Base-by-base conservation (phyloP, 163 green algal species). In the Trebouxiophyceae sp. region DNA sequence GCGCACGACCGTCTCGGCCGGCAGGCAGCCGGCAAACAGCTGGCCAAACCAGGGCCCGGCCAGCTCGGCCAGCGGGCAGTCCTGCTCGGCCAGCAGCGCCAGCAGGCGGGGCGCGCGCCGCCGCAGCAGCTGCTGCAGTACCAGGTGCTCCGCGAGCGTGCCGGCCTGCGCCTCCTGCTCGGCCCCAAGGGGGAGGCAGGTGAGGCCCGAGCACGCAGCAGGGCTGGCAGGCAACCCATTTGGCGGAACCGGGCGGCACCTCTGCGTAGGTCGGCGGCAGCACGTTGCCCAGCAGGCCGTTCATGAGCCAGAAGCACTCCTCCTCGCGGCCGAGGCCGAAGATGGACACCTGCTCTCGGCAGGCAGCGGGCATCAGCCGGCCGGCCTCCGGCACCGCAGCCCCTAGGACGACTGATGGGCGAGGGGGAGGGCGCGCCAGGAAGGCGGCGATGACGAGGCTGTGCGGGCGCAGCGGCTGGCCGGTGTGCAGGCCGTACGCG, bases 11-110 rank as follows among this genome's bases (percentile, higher is more conserved):
- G 82, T 91, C 77, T 93, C 47, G 0, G 80, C 66, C 0, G 86
- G 86, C 61, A 93, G 62, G 4, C 70, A 73, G 26, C 72, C 81
- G 28, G 56, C 72, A 65, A 85, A 93, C 24, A 91, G 78, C 68
- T 77, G 81, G 26, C 85, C 63, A 71, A 89, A 89, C 83, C 83
- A 87, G 65, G 75, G 58, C 23, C n/a, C 33, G 4, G 61, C 72
- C 6, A 82, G 34, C 3, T 60, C 29, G 1, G 59, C 59, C 45
- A 82, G 7, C 33, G 50, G 60, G 2, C 33, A 33, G n/a, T 73
- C 63, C 23, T 75, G 57, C 30, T 54, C 47, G 29, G 60, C 50
- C 39, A 81, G 62, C 2, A 58, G 55, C 5, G 65, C 60, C 12
- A 68, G 45, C 61, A 82, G 58, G n/a, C 68, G 65, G 2, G 72